These are phyloP conservation scores for Silene coronaria DNA, from an alignment of 179 eudicot species.

Conservation along the genomic window DNA sequence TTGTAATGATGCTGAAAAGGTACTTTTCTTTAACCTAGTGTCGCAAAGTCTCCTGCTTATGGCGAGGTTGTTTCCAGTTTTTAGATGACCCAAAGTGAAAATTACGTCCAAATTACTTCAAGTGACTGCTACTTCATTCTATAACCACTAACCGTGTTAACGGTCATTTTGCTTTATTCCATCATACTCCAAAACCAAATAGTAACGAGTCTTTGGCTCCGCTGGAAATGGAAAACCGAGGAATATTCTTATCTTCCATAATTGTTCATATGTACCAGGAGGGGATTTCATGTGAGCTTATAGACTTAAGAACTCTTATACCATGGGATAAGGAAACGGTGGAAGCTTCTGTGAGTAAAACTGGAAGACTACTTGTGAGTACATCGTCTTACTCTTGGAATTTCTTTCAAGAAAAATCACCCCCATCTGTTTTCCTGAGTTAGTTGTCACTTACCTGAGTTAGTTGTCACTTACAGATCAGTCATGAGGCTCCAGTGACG, in stretches of 20 bases:
- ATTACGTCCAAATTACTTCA: background rate
- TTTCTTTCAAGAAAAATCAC: background rate
- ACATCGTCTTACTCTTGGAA: background rate
- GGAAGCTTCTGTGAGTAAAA: constrained; percentile 87
- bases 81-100: too few species aligned
- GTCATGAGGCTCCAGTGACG: constrained; percentile 98
- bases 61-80: too few species aligned
- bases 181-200: too few species aligned
- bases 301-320: constrained; percentile 80
- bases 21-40: constrained; percentile 10
- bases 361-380: constrained; percentile 92
- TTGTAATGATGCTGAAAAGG: constrained; percentile 88
- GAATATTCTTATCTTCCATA: too few species aligned
- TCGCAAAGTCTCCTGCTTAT: too few species aligned
- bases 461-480: constrained; percentile 43
- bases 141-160: too few species aligned
- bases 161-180: too few species aligned
- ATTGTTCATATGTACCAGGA: constrained; percentile 41
- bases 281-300: constrained; percentile 90
- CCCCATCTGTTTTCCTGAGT: background rate
- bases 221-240: too few species aligned
- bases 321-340: constrained; percentile 99
- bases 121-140: background rate
- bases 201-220: too few species aligned
- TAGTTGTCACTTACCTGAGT: constrained; percentile 2